A percentile compares a stretch with the other conserved stretches of the same genome.
Evolutionary conservation across 441 rosid genomes (phyloP).

Genomic region (Gossypium gossypioides): DNA sequence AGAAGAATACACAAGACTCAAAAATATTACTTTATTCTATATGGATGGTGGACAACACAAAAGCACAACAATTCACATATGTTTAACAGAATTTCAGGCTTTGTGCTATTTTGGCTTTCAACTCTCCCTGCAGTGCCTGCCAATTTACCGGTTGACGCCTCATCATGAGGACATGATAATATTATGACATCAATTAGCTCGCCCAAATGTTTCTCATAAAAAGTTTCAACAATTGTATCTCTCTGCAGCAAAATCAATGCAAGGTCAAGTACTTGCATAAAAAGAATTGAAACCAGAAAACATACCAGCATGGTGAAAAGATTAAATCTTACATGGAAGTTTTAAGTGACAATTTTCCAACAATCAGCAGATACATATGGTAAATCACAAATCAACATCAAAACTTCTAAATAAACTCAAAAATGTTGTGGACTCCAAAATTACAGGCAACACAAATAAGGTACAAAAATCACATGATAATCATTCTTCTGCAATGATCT

Average conservation of each 20-base stretch:
- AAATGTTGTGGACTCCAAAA: background rate
- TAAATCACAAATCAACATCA: slow-evolving; percentile 15
- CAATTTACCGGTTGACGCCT: slow-evolving; percentile 33
- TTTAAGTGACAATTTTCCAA: slow-evolving; percentile 14
- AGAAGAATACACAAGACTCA: slow-evolving; percentile 12
- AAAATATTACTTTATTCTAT: slow-evolving; percentile 69
- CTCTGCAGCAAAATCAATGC: slow-evolving; percentile 48
- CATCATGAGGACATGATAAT: slow-evolving; percentile 54
- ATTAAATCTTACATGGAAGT: slow-evolving; percentile 12
- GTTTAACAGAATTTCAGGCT: slow-evolving; percentile 84
- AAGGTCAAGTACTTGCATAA: slow-evolving; percentile 7
- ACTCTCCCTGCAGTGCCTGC: slow-evolving; percentile 34
- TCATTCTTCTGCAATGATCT: background rate
- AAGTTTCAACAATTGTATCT: slow-evolving; percentile 75
- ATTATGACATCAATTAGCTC: slow-evolving; percentile 80
- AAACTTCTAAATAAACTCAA: slow-evolving; percentile 11
- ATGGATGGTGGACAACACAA: slow-evolving; percentile 90
- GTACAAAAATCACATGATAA: background rate
- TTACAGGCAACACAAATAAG: slow-evolving; percentile 2
- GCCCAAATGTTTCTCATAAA: slow-evolving; percentile 90
- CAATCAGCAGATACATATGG: slow-evolving; percentile 14
- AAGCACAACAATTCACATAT: slow-evolving; percentile 94
- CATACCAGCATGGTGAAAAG: slow-evolving; percentile 15
- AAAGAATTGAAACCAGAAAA: background rate
- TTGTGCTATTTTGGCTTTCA: slow-evolving; percentile 37